Evolutionary conservation across 2,329 filamentous ascomycete species (phyloP).

Genomic region (Epichloe typhina): DNA sequence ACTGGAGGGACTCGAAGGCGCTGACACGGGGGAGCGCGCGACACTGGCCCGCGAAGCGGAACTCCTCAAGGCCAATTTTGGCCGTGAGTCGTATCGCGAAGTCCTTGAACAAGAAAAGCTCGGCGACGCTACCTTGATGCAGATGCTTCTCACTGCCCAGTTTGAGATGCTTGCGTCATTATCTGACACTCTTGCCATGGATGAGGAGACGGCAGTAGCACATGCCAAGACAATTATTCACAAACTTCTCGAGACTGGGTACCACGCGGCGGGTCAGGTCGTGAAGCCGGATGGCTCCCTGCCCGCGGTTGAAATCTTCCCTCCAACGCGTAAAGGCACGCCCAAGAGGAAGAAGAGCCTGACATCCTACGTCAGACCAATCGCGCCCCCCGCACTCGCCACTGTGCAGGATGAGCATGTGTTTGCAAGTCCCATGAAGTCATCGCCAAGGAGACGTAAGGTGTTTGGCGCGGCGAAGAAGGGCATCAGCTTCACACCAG

Average conservation of each 20-base stretch:
- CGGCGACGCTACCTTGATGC: slow-evolving; percentile 64
- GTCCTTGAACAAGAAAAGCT: slow-evolving; percentile 75
- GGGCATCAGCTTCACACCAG: slow-evolving; percentile 67
- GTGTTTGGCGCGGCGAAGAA: slow-evolving; percentile 46
- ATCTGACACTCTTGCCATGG: slow-evolving; percentile 68
- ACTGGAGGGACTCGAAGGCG: slow-evolving; percentile 42
- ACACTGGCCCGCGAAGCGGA: slow-evolving; percentile 72
- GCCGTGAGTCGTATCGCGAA: slow-evolving; percentile 63
- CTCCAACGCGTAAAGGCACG: slow-evolving; percentile 59
- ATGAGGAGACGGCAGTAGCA: slow-evolving; percentile 67
- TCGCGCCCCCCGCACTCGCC: slow-evolving; percentile 30
- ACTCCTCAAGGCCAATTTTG: slow-evolving; percentile 69
- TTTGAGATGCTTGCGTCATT: slow-evolving; percentile 84
- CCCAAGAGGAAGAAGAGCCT: slow-evolving; percentile 56
- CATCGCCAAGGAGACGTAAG: slow-evolving; percentile 72
- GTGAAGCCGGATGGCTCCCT: slow-evolving; percentile 75
- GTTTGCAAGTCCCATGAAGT: slow-evolving; percentile 46
- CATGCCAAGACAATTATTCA: slow-evolving; percentile 67
- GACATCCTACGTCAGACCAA: slow-evolving; percentile 27
- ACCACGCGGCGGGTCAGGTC: slow-evolving; percentile 62
- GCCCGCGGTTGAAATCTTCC: slow-evolving; percentile 50
- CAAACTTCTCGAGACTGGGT: slow-evolving; percentile 65
- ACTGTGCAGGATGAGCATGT: slow-evolving; percentile 18
- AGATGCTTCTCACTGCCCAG: slow-evolving; percentile 75
- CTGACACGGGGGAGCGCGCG: slow-evolving; percentile 50